A percentile compares a stretch with the other conserved stretches of the same genome.
Conservation (phyloP, 306 rosid genomes). For the Castanea sativa region DNA sequence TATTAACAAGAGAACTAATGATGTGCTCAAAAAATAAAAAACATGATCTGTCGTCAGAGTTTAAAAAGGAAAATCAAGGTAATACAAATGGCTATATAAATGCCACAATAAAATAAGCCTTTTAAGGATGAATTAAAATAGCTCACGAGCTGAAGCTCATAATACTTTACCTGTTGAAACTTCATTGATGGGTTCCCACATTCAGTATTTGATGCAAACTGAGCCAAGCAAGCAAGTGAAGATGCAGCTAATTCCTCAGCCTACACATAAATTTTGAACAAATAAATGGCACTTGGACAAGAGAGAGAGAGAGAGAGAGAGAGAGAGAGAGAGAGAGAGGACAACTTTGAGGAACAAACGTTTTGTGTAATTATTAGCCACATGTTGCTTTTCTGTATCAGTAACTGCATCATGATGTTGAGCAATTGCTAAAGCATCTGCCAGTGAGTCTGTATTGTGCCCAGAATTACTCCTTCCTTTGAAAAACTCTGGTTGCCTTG, state of each 20-base stretch:
- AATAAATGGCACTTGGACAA: neutral
- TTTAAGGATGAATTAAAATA: neutral
- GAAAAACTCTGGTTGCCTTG: constrained; percentile 74
- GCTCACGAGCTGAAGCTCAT: constrained; percentile 1
- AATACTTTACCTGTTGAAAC: too few species aligned
- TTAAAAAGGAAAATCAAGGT: too few species aligned
- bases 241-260: constrained; percentile 41
- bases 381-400: constrained; percentile 77
- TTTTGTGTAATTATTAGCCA: constrained; percentile 75
- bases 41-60: too few species aligned
- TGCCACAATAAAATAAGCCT: neutral
- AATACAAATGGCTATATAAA: neutral
- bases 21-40: neutral
- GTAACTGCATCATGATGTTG: constrained; percentile 88
- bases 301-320: neutral
- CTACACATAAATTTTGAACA: constrained; percentile 24
- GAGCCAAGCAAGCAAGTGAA: too few species aligned
- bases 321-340: neutral
- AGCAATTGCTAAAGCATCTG: constrained; percentile 80
- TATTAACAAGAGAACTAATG: neutral
- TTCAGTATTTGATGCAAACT: too few species aligned
- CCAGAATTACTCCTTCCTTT: constrained; percentile 55
- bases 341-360: constrained; percentile 46
- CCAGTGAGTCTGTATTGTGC: constrained; percentile 69
- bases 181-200: neutral